These are phyloP conservation scores for Claviceps sp. DNA, from an alignment of 2,329 filamentous ascomycete species.

Conservation along the genomic window DNA sequence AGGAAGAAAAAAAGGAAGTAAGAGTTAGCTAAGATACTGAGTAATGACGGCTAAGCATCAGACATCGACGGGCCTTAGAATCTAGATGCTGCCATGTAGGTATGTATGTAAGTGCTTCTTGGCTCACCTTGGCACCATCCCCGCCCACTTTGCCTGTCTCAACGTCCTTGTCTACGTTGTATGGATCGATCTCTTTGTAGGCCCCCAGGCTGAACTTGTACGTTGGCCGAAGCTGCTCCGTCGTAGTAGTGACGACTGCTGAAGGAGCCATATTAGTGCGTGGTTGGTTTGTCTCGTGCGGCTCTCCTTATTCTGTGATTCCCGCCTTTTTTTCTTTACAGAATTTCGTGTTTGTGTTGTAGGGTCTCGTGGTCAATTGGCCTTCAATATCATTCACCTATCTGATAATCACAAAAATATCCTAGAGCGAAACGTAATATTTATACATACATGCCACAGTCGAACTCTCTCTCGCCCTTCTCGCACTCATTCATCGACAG, in stretches of 20 bases:
- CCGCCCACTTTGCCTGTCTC: constrained; percentile 17
- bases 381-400: too few relatives aligned
- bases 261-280: constrained; percentile 11
- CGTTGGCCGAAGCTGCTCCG: constrained; percentile 4
- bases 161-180: constrained; percentile 13
- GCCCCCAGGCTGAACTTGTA: constrained; percentile 15
- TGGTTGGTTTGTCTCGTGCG: constrained; percentile 1
- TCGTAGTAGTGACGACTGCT: constrained; percentile 7
- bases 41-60: too few relatives aligned
- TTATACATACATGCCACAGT: not conserved
- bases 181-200: constrained; percentile 19
- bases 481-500: not conserved
- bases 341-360: too few relatives aligned
- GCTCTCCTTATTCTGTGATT: not conserved
- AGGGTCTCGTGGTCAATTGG: too few relatives aligned
- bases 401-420: not conserved
- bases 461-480: not conserved
- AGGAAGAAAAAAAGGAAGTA: not conserved
- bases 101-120: not conserved
- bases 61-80: not conserved
- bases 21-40: not conserved
- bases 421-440: not conserved
- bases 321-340: too few relatives aligned
- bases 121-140: constrained; percentile 15
- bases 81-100: not conserved